Percentiles rank a stretch among this genome's conserved stretches.
Conservation (phyloP, 2,329 filamentous ascomycete species). For the Aspergillus arachidicola region DNA sequence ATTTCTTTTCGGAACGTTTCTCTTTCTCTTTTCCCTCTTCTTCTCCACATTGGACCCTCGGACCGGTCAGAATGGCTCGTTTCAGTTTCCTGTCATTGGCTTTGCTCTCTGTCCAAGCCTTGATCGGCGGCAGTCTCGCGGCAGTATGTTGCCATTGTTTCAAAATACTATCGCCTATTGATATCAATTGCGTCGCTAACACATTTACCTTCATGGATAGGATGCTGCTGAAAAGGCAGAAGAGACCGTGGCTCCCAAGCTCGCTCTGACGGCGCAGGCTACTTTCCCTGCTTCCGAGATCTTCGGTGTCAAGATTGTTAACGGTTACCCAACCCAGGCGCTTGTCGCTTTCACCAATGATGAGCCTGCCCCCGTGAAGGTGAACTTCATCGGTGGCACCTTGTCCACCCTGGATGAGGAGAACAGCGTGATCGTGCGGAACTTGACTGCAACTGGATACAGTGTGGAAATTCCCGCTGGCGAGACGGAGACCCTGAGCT, state of each 20-base stretch:
- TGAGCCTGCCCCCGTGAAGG: constrained; percentile 72
- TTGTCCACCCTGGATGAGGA: constrained; percentile 63
- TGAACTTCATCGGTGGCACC: constrained; percentile 76
- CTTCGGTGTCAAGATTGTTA: constrained; percentile 94
- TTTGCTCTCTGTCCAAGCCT: constrained; percentile 69
- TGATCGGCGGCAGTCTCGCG: constrained; percentile 65
- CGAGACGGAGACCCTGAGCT: constrained; percentile 74
- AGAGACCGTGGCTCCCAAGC: constrained; percentile 62
- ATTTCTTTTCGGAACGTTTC: constrained; percentile 10
- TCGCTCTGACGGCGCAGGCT: constrained; percentile 58
- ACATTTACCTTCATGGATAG: constrained; percentile 25
- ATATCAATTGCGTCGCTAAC: constrained; percentile 29
- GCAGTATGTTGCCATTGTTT: constrained; percentile 52
- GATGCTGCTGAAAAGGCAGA: constrained; percentile 67
- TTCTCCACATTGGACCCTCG: constrained; percentile 15
- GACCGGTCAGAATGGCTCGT: constrained; percentile 64
- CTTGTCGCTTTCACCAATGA: constrained; percentile 82
- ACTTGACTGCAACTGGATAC: constrained; percentile 79
- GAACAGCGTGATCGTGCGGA: constrained; percentile 69
- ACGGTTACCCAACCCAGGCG: constrained; percentile 82
- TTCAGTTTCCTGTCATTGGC: constrained; percentile 73
- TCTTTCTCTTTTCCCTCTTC: constrained; percentile 21
- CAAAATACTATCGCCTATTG: neutral
- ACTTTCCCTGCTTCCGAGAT: constrained; percentile 72
- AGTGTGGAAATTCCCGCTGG: constrained; percentile 73